Evolutionary conservation across 805 yeast species (phyloP).

Genomic region (Zygotorulaspora danielsina): DNA sequence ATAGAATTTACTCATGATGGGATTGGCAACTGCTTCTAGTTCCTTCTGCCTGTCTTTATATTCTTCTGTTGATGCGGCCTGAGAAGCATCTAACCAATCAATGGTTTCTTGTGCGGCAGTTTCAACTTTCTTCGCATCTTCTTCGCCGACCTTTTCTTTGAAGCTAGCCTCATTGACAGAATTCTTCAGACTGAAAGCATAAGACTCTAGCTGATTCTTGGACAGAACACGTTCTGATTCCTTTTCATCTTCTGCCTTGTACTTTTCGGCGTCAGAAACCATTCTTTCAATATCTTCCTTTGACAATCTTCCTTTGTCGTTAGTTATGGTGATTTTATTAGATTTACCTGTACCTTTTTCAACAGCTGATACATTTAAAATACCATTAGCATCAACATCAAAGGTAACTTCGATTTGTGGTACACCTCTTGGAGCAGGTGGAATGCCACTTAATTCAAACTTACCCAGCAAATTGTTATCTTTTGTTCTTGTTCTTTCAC

Average conservation of each 20-base stretch:
- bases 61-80: constrained; percentile 90
- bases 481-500: constrained; percentile 95
- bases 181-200: constrained; percentile 89
- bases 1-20: constrained; percentile 95
- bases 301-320: constrained; percentile 97
- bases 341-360: constrained; percentile 99
- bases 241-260: constrained; percentile 92
- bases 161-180: constrained; percentile 68
- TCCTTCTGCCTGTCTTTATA: constrained; percentile 91
- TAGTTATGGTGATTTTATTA: constrained; percentile 94
- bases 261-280: constrained; percentile 97
- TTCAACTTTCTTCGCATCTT: constrained; percentile 63
- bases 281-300: constrained; percentile 97
- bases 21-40: constrained; percentile 91
- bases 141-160: constrained; percentile 73
- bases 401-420: constrained; percentile 98
- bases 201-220: constrained; percentile 93
- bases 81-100: constrained; percentile 89
- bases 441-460: constrained; percentile 93
- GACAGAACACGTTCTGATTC: constrained; percentile 90
- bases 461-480: constrained; percentile 96
- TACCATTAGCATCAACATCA: constrained; percentile 96
- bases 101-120: constrained; percentile 83
- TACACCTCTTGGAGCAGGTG: constrained; percentile 98
- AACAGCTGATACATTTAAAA: constrained; percentile 90